These are phyloP conservation scores for Elaeis oleifera DNA, from an alignment of 202 grass and related monocot species.

Conservation along the genomic window DNA sequence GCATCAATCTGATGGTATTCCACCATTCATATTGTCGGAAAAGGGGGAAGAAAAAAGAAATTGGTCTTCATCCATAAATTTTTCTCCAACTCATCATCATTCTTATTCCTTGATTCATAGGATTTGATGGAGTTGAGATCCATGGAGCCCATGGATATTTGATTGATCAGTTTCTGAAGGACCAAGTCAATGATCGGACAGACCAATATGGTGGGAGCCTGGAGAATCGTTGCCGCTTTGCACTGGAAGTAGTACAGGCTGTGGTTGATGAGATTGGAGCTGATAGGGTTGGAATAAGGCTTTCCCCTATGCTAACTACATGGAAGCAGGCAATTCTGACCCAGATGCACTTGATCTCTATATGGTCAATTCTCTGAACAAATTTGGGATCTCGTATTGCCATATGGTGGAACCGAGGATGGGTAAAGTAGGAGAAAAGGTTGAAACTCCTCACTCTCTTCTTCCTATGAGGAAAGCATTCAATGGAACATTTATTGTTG, in stretches of 20 bases:
- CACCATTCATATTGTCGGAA: no score
- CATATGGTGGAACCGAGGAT: constrained; percentile 75
- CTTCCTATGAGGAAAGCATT: constrained; percentile 52
- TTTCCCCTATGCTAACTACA: constrained; percentile 50
- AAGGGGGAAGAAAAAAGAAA: no score
- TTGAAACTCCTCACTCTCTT: constrained; percentile 53
- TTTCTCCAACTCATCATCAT: background rate
- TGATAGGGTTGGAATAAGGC: constrained; percentile 61
- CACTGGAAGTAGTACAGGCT: constrained; percentile 55
- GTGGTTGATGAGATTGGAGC: constrained; percentile 68
- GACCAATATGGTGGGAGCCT: constrained; percentile 67
- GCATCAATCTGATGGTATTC: no score
- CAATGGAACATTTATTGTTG: constrained; percentile 53
- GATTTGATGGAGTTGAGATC: constrained; percentile 85
- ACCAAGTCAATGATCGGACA: constrained; percentile 55
- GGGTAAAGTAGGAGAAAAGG: constrained; percentile 35
- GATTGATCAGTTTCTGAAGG: constrained; percentile 84
- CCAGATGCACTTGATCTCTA: constrained; percentile 50
- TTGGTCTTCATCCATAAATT: no score
- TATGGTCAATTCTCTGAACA: constrained; percentile 49
- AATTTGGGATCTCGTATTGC: constrained; percentile 46
- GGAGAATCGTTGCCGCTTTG: constrained; percentile 68
- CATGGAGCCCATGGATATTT: constrained; percentile 73
- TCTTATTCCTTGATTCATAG: constrained; percentile 23
- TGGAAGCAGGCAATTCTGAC: constrained; percentile 41